Conservation (phyloP, 148 eudicot species). For the Selenicereus undatus region DNA sequence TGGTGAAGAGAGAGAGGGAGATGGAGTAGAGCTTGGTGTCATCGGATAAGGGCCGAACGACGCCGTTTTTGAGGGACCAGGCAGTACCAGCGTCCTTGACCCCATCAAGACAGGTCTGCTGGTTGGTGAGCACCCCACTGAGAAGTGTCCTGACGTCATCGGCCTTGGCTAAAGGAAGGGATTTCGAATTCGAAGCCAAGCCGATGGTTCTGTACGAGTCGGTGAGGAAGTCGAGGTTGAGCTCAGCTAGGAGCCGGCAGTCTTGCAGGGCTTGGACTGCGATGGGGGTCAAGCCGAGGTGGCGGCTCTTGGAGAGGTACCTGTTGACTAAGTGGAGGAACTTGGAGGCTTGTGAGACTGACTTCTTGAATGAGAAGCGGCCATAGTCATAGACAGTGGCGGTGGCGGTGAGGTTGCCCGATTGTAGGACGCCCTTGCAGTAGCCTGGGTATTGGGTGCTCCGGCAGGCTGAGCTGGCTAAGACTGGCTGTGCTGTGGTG, state of each 20-base stretch:
- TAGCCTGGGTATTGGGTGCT: constrained; percentile 59
- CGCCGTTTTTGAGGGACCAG: constrained; percentile 43
- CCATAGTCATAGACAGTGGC: constrained; percentile 64
- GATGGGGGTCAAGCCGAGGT: constrained; percentile 31
- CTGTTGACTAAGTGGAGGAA: constrained; percentile 48
- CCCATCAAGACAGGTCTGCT: constrained; percentile 79
- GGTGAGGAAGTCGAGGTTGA: constrained; percentile 48
- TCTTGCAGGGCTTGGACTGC: constrained; percentile 45
- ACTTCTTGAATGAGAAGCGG: constrained; percentile 50
- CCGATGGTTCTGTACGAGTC: constrained; percentile 32
- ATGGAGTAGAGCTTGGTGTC: constrained; percentile 60
- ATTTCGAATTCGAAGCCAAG: constrained; percentile 5
- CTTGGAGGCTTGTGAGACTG: constrained; percentile 49
- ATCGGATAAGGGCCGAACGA: constrained; percentile 41
- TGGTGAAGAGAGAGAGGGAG: constrained; percentile 54
- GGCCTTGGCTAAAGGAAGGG: constrained; percentile 29
- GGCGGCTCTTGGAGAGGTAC: constrained; percentile 29
- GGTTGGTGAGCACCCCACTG: constrained; percentile 72
- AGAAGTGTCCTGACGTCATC: constrained; percentile 66
- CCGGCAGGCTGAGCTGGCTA: constrained; percentile 45
- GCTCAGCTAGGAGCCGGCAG: constrained; percentile 44
- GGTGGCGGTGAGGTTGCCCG: constrained; percentile 33
- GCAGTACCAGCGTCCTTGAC: constrained; percentile 41
- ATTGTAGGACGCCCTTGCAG: constrained; percentile 48
- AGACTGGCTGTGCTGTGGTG: constrained; percentile 13